These are phyloP conservation scores for Anisodus acutangulus DNA, from an alignment of 257 asterid species.

Conservation along the genomic window DNA sequence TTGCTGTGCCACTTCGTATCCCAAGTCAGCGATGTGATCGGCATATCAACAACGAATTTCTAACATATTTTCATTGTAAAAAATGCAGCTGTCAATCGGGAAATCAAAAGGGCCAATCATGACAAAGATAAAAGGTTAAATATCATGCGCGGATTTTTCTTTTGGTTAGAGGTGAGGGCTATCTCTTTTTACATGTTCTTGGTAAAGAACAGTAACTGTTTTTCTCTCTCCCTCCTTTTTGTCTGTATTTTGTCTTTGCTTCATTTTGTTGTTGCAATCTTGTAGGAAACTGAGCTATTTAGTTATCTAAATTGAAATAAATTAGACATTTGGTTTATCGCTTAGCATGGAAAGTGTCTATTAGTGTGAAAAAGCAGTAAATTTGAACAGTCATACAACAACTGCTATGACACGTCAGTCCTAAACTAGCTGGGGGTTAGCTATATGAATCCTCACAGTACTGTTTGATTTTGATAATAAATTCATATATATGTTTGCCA, in stretches of 20 bases:
- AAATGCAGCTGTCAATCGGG: constrained; percentile 44
- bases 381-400: not conserved
- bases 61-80: not conserved
- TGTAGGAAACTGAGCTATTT: not conserved
- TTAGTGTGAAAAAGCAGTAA: not conserved
- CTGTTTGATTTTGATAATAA: not conserved
- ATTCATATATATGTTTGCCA: not conserved
- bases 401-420: not conserved
- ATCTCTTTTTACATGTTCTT: not conserved
- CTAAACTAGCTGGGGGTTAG: not conserved
- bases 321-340: not conserved
- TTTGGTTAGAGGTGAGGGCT: constrained; percentile 52
- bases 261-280: constrained; percentile 4
- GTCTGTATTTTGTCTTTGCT: not conserved
- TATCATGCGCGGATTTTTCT: constrained; percentile 60
- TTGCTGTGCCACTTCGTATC: not conserved
- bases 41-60: not conserved
- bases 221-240: not conserved
- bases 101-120: constrained; percentile 26
- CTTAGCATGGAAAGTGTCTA: constrained; percentile 7
- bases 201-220: not conserved
- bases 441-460: not conserved
- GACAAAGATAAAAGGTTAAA: constrained; percentile 36
- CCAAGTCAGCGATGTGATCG: not conserved
- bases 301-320: not conserved